A percentile compares a stretch with the other conserved stretches of the same genome.
phyloP scores from a whole-genome alignment of 2,329 filamentous ascomycete species.

The Pestalotiopsis sp. region DNA sequence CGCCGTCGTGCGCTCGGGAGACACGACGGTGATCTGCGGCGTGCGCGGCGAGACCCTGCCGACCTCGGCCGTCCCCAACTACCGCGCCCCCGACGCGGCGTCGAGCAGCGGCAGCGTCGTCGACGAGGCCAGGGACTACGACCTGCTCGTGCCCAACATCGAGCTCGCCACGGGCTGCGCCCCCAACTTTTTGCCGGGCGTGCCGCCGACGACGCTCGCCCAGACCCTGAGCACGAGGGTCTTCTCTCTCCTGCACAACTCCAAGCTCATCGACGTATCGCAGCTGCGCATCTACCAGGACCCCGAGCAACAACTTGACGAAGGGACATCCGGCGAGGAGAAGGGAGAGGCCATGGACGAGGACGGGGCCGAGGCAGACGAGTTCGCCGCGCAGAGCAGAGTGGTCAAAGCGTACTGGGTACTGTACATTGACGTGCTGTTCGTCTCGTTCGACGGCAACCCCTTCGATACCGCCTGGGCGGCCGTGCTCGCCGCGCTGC shows the following conservation, averaged over 20 bases:
- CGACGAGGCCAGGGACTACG: slow-evolving; percentile 60
- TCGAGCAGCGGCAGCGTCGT: slow-evolving; percentile 35
- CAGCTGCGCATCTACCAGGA: slow-evolving; percentile 72
- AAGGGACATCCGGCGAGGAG: slow-evolving; percentile 33
- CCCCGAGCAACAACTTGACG: slow-evolving; percentile 24
- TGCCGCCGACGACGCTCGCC: slow-evolving; percentile 76
- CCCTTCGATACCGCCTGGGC: slow-evolving; percentile 91
- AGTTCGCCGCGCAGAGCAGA: slow-evolving; percentile 25
- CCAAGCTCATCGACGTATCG: slow-evolving; percentile 65
- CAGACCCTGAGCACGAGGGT: slow-evolving; percentile 85
- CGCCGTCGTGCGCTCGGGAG: slow-evolving; percentile 83
- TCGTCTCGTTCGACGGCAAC: slow-evolving; percentile 90
- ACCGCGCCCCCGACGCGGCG: slow-evolving; percentile 47
- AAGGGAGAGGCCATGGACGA: slow-evolving; percentile 21
- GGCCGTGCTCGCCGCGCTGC: slow-evolving; percentile 78
- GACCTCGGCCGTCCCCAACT: slow-evolving; percentile 73
- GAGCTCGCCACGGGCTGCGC: slow-evolving; percentile 90
- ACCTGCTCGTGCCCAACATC: slow-evolving; percentile 89
- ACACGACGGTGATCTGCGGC: slow-evolving; percentile 94
- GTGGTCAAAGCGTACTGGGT: slow-evolving; percentile 87
- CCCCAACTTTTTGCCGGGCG: slow-evolving; percentile 82
- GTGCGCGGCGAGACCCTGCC: slow-evolving; percentile 84
- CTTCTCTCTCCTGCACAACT: slow-evolving; percentile 74
- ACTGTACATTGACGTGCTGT: slow-evolving; percentile 92
- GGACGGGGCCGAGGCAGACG: slow-evolving; percentile 13